Base-by-base conservation (phyloP, 2,329 filamentous ascomycete genomes). In the Aureobasidium sp. region DNA sequence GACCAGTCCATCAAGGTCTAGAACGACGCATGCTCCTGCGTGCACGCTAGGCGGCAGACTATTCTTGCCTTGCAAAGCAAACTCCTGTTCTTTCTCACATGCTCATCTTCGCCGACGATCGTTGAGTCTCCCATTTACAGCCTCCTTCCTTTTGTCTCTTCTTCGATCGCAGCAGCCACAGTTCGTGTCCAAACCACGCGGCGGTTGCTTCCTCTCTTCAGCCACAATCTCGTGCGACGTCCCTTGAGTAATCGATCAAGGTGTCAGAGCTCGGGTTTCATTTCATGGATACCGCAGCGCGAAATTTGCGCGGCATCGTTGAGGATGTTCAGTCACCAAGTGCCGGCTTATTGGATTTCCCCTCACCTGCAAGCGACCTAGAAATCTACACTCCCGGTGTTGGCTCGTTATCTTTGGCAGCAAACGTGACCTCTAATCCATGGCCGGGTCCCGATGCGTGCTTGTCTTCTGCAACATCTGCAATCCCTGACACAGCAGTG, bases 311-410 rank as follows among this genome's bases (percentile, higher is more conserved):
- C 45, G 30, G 36, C 36, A 10, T 50, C 30, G 32, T 59, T 41
- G 44, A 59, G 44, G 57, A 42, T 41, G 57, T 59, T 16, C 44
- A 59, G 36, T 45, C 57, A 34, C 44, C 55, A 30, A 59, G 41
- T 50, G 57, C 44, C 44, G 45, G 34, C 45, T 3, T 49, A 27
- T 25, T 50, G 32, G 57, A 59, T 59, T 49, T 59, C 25, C 57
- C 57, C 45, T 59, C 57, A 45, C 57, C 57, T 42, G 57, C 57
- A 50, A 59, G 57, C 45, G 57, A 59, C 45, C 34, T 59, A 27
- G 57, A 59, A 41, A 34, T 59, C 44, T 59, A 50, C 44, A 59
- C 57, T 16, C 57, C 57, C 3, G 57, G 41, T 27, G 36, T 42
- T 39, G 57, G 21, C 32, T 50, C 44, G 29, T 49, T 39, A 44